Base-by-base conservation (phyloP, 2,329 filamentous ascomycete genomes). In the Fulvia fulva region DNA sequence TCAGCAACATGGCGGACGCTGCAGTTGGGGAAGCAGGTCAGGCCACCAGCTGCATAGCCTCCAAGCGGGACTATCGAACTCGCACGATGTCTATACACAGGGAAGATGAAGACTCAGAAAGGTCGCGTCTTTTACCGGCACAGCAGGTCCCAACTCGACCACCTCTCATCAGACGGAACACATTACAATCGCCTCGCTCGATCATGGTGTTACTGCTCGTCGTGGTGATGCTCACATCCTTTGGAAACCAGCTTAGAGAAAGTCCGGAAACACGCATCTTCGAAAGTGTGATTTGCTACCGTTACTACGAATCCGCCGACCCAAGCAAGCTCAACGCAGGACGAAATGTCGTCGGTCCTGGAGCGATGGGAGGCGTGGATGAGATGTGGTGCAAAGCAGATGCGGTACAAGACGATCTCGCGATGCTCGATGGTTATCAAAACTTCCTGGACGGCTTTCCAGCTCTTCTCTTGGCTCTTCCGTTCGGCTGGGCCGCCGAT, bases 201-300 rank as follows among this genome's bases (percentile, higher is more conserved):
- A 63, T 71, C n/a, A 57, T 65, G 11, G 46, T 65, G 22, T 23
- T 68, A 45, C 62, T 72, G 25, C 61, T 76, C 45, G 16, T 78
- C 1, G 71, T 76, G 23, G 62, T 82, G 43, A 71, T 81, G 52
- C 62, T 81, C 44, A 61, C 79, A 53, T 76, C 78, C 51, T 70
- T 80, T 12, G 77, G 75, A 59, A 65, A 75, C 71, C 55, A 73
- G 68, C 61, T 74, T 55, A 21, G 59, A 19, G 66, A 68, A 30
- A 74, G 80, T 3, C 79, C 82, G 0, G 67, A 71, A 46, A 79
- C 77, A 51, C 77, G 79, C 54, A 75, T 84, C 52, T 76, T 81
- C 62, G 83, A 86, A 66, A 74, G 77, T 53, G 76, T 83, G 47
- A 77, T 83, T 46, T 85, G 83, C 68, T 77, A 78, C 23, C 65